Base-by-base conservation (phyloP, 257 asterid species). In the Echites panduratus region DNA sequence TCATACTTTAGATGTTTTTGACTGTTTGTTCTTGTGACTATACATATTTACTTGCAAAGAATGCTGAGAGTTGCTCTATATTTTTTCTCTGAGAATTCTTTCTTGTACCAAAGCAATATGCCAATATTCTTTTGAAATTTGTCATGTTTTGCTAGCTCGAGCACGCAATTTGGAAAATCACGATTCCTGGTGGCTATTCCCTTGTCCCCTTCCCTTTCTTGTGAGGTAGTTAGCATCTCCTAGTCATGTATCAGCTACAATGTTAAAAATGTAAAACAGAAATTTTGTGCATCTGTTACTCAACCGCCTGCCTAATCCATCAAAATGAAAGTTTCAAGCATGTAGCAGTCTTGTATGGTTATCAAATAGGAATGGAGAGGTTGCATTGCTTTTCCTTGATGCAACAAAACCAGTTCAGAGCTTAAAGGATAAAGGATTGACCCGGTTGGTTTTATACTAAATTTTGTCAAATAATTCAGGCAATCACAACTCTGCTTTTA, bases 1-100 rank as follows among this genome's bases (percentile, higher is more conserved):
- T 76, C 47, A 74, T 49, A 19, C 61, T 64, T 62, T 52, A 48
- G 50, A 20, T 52, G 38, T 26, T 68, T 35, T 45, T 58, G 38
- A 48, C 66, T 74, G 20, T 20, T 17, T 20, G 26, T 32, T 43
- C 2, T 20, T 53, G 27, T 17, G 53, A 70, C 4, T 20, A 4
- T 22, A 43, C 66, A 32, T 26, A 61, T 62, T 22, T 10, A 29
- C 27, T 32, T 10, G 68, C 32, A 13, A 57, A 45, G 24, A 44
- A 5, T 29, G 20, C 52, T 72, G 26, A 41, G 26, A 41, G 17
- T 59, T 44, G 2, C 14, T 29, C 9, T 45, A 22, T 45, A 24
- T 43, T 57, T 44, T 68, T 52, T 20, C 32, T 45, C 40, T 50
- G 0, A 9, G 35, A 43, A n/a, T 29, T 32, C 56, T 16, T 32